phyloP scores from a whole-genome alignment of 2,329 filamentous ascomycete species.

The Berkeleyomyces basicola region DNA sequence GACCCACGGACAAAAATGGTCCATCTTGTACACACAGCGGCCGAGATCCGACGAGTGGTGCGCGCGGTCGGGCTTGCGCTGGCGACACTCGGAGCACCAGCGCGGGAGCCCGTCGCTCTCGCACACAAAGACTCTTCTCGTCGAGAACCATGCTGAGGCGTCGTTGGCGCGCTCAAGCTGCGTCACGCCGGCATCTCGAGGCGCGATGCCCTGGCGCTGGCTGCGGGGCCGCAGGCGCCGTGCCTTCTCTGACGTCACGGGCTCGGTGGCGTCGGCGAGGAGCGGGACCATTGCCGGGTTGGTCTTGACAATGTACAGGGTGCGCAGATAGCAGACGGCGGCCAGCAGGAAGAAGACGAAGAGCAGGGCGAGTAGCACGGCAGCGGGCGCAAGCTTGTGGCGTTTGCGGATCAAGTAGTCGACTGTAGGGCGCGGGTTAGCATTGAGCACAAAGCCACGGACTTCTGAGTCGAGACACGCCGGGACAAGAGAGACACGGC shows the following conservation, averaged over 20 bases:
- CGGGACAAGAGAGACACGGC: slow-evolving; percentile 9
- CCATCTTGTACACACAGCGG: slow-evolving; percentile 77
- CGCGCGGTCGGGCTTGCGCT: slow-evolving; percentile 75
- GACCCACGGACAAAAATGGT: slow-evolving; percentile 95
- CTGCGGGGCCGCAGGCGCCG: neutral
- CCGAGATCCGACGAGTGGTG: slow-evolving; percentile 75
- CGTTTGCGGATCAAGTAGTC: slow-evolving; percentile 45
- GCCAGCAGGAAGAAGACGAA: slow-evolving; percentile 55
- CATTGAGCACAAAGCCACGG: neutral
- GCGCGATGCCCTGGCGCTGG: neutral
- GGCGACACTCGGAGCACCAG: slow-evolving; percentile 71
- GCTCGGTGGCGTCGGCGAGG: slow-evolving; percentile 21
- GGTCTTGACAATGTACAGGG: slow-evolving; percentile 48
- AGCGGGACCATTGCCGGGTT: slow-evolving; percentile 62
- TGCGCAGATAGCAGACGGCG: slow-evolving; percentile 50
- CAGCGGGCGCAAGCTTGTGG: slow-evolving; percentile 38
- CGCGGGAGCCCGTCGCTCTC: slow-evolving; percentile 67
- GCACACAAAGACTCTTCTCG: slow-evolving; percentile 69
- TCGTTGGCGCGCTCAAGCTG: slow-evolving; percentile 33
- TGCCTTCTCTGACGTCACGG: neutral
- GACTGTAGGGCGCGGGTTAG: slow-evolving; percentile 30
- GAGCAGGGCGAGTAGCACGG: slow-evolving; percentile 56
- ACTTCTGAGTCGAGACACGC: too few species aligned
- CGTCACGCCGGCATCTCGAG: slow-evolving; percentile 15
- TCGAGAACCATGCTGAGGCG: slow-evolving; percentile 54